Conservation (phyloP, 2,329 filamentous ascomycete species). For the Ophiocordyceps unilateralis region DNA sequence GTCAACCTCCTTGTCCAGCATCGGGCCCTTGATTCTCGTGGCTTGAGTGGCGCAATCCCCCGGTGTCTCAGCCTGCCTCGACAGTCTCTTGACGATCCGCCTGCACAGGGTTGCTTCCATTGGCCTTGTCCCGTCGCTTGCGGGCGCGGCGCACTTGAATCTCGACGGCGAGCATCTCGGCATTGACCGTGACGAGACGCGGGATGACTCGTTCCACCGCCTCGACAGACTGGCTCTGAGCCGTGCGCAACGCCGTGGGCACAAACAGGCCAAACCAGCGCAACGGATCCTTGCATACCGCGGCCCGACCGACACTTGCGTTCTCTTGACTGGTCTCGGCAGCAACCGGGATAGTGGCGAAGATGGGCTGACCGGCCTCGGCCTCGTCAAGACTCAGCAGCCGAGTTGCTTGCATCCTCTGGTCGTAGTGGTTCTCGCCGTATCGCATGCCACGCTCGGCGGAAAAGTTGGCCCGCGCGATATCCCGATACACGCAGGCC, state of each 20-base stretch:
- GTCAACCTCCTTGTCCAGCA: no score
- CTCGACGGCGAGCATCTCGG: slow-evolving; percentile 47
- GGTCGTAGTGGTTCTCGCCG: slow-evolving; percentile 55
- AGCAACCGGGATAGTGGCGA: slow-evolving; percentile 4
- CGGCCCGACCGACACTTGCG: no score
- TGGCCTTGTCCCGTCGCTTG: slow-evolving; percentile 33
- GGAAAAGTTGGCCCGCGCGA: slow-evolving; percentile 63
- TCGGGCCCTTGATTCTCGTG: background rate
- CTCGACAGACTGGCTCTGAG: slow-evolving; percentile 40
- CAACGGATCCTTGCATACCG: slow-evolving; percentile 23
- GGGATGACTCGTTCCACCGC: slow-evolving; percentile 41
- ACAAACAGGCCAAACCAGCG: slow-evolving; percentile 39
- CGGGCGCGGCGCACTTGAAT: slow-evolving; percentile 47
- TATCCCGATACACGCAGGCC: slow-evolving; percentile 34
- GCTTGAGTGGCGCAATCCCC: background rate
- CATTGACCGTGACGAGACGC: slow-evolving; percentile 35
- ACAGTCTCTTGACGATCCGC: background rate
- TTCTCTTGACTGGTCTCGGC: no score
- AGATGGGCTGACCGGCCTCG: slow-evolving; percentile 5
- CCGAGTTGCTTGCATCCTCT: slow-evolving; percentile 48
- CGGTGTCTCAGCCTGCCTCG: background rate
- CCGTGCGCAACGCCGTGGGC: slow-evolving; percentile 32
- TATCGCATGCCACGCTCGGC: slow-evolving; percentile 46
- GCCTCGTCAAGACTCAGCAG: slow-evolving; percentile 15
- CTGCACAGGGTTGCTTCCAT: slow-evolving; percentile 6